These are phyloP conservation scores for Rubus idaeus DNA, from an alignment of 306 rosid species.

Conservation along the genomic window DNA sequence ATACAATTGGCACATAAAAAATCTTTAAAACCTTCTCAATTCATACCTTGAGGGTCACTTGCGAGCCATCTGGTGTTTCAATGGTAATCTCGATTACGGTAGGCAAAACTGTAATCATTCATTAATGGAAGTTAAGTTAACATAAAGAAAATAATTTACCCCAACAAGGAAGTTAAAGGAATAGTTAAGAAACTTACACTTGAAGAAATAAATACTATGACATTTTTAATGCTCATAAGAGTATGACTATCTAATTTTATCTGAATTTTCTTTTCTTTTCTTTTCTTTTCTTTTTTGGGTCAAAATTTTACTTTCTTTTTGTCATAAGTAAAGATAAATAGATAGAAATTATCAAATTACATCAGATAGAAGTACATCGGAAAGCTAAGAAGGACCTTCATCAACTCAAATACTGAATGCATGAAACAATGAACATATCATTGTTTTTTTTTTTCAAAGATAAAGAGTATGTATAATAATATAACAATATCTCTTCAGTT, in stretches of 20 bases:
- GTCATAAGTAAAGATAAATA: too few relatives aligned
- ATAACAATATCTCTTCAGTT: neutral
- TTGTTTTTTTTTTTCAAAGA: neutral
- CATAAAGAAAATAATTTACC: neutral
- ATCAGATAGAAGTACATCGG: too few relatives aligned
- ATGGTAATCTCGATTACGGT: conserved; percentile 67
- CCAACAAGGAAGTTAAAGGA: neutral
- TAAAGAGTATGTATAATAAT: neutral
- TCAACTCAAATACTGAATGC: too few relatives aligned
- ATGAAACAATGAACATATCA: neutral
- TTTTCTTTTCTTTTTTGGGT: too few relatives aligned
- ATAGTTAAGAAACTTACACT: neutral
- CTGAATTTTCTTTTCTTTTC: neutral
- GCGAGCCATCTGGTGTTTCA: conserved; percentile 67
- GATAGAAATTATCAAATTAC: too few relatives aligned
- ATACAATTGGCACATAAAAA: neutral
- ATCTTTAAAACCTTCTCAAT: neutral
- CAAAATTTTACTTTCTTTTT: neutral
- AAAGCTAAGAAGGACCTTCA: too few relatives aligned
- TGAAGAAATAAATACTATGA: neutral
- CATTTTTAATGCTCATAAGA: neutral
- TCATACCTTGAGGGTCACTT: conserved; percentile 78
- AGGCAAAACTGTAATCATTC: conserved; percentile 68
- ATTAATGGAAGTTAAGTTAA: conserved; percentile 6
- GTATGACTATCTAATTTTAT: neutral